Evolutionary conservation across 495 filamentous ascomycete species (phyloP).

Genomic region (Staphylotrichum tortipilum): DNA sequence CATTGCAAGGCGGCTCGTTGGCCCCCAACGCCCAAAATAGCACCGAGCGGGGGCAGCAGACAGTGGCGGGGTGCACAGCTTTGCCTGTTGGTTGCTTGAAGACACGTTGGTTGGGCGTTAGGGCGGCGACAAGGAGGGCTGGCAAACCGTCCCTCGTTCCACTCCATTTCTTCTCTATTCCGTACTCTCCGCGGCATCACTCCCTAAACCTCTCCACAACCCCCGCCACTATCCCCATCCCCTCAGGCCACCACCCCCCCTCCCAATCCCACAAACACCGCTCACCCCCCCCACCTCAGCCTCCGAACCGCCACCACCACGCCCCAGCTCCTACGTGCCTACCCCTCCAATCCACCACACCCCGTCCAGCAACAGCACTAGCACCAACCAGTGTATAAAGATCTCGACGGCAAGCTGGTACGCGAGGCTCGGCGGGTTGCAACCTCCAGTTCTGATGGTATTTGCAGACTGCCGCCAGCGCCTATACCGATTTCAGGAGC

Average conservation of each 20-base stretch:
- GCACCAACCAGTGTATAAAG: slow-evolving; percentile 38
- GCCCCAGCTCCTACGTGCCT: slow-evolving; percentile 18
- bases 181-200: too few relatives aligned
- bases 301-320: slow-evolving; percentile 6
- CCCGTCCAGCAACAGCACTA: slow-evolving; percentile 34
- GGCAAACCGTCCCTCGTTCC: too few relatives aligned
- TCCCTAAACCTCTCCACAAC: slow-evolving; percentile 6
- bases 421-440: slow-evolving; percentile 1
- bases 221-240: slow-evolving; percentile 10
- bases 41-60: too few relatives aligned
- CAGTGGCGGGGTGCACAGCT: too few relatives aligned
- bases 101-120: too few relatives aligned
- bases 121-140: too few relatives aligned
- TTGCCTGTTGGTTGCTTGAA: too few relatives aligned
- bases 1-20: too few relatives aligned
- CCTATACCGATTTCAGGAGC: slow-evolving; percentile 36
- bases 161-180: too few relatives aligned
- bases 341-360: slow-evolving; percentile 39
- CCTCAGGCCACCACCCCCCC: slow-evolving; percentile 15
- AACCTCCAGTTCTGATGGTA: not conserved
- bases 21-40: too few relatives aligned
- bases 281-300: not conserved
- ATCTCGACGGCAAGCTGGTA: slow-evolving; percentile 34
- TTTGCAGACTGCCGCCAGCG: slow-evolving; percentile 34
- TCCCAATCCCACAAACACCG: slow-evolving; percentile 2